Base-by-base conservation (phyloP, 805 yeast genomes). In the Candida ovalis region DNA sequence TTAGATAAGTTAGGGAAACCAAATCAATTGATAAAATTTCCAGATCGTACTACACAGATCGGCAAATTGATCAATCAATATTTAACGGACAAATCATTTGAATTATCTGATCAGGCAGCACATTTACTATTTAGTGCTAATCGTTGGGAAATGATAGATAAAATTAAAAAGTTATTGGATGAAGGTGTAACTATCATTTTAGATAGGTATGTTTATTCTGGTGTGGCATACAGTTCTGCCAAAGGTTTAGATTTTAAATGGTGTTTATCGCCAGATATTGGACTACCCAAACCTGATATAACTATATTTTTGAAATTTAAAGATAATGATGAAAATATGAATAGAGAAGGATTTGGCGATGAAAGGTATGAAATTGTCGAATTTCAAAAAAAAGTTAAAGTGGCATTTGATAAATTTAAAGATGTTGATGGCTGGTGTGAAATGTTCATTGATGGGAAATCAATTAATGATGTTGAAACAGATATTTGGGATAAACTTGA, bases 101-200 rank as follows among this genome's bases (percentile, higher is more conserved):
- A 67, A 7, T 63, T 90, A 18, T 77, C 82, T 17, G 96, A 91
- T 60, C 83, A 89, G 63, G 74, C 96, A 0, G 84, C 90, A 4
- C 99, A 94, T 66, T 71, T 94, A 22, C 69, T 94, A 30, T 94
- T 94, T 64, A 81, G 90, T 55, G 97, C 98, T 1, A 94, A 94
- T 60, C 71, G 99, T 53, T 94, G 99, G 99, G 99, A 94, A 63
- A 58, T 80, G 21, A 76, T 74, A 1, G 65, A 70, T 1, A 62
- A 65, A 3, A 80, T 94, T 4, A 61, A 67, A 10, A 47, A 60
- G 1, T 60, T 70, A 12, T 64, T 90, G 18, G 56, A 66, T 1
- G 53, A 63, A 0, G 97, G 96, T 1, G 62, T 61, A 12, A 73
- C 75, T 45, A 76, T 94, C 1, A 73, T 94, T 0, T 64, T 91